Base-by-base conservation (phyloP, 495 filamentous ascomycete genomes). In the Evansstolkia leycettana region DNA sequence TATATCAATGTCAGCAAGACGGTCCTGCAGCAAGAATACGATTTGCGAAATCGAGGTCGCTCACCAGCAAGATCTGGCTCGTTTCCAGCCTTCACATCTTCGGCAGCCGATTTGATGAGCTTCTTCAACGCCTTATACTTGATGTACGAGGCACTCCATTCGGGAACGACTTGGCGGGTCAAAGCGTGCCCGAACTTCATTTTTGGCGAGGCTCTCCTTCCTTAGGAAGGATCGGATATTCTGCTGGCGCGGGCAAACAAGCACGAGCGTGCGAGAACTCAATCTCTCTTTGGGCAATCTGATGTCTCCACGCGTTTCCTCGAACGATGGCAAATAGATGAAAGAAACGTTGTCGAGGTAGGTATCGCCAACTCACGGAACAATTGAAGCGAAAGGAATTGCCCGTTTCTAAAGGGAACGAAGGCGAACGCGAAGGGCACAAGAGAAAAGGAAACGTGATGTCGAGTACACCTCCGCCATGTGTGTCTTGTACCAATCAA, bases 71-170 rank as follows among this genome's bases (percentile, higher is more conserved):
- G 64, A 65, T 98, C 90, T 17, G 78, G 72, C 40, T 81, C 72
- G 36, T 81, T 71, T 36, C 79, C 80, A 43, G 70, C 65, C 54
- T 76, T 78, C 10, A 67, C 64, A 33, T 71, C 66, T 27, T 66
- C 71, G 15, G 73, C 68, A 10, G 75, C 78, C 3, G 77, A 69
- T 57, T 92, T 95, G 58, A 96, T 85, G 29, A 93, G 70, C 67
- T 90, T 89, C 64, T 98, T 98, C 51, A 96, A 62, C 25, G 79
- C 73, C 56, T 95, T 96, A 69, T 98, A 98, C 54, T 93, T 80
- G 63, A 98, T 93, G 50, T 98, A 98, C 12, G 72, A 76, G 23
- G 78, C 60, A 37, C 88, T 82, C 88, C 88, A 98, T 61, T 98
- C 90, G 8, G 90, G 90, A 37, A 96, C 90, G 51, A 94, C 87